Evolutionary conservation across 768 basidiomycete genomes (phyloP).

Genomic region (Pulveroboletus sp.): DNA sequence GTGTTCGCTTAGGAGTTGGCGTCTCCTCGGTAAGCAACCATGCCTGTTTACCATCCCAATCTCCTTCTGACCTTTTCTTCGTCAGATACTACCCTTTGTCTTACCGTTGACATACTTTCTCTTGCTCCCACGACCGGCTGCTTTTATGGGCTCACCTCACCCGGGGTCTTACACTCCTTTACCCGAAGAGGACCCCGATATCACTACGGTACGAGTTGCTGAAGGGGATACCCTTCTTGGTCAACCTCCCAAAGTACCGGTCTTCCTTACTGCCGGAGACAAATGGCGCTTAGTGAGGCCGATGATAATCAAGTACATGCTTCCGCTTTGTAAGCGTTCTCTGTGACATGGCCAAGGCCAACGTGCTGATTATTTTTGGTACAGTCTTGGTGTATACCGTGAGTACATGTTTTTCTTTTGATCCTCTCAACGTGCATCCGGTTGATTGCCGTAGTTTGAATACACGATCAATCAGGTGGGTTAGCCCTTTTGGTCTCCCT

Average conservation of each 20-base stretch:
- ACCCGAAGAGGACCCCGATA: slow-evolving; percentile 30
- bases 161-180: slow-evolving; percentile 35
- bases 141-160: slow-evolving; percentile 42
- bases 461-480: slow-evolving; percentile 85
- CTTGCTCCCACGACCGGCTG: slow-evolving; percentile 61
- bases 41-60: background rate
- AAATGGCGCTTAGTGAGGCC: slow-evolving; percentile 83
- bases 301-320: slow-evolving; percentile 78
- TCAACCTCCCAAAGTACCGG: slow-evolving; percentile 37
- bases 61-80: background rate
- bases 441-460: slow-evolving; percentile 54
- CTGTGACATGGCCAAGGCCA: background rate
- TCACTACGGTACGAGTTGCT: slow-evolving; percentile 18
- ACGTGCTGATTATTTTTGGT: slow-evolving; percentile 10
- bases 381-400: slow-evolving; percentile 61
- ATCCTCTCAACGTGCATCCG: background rate
- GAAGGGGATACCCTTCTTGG: slow-evolving; percentile 27
- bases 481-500: background rate
- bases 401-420: slow-evolving; percentile 20
- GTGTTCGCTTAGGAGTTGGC: slow-evolving; percentile 79
- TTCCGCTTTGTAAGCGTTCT: slow-evolving; percentile 74
- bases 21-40: slow-evolving; percentile 62
- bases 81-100: slow-evolving; percentile 74
- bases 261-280: slow-evolving; percentile 59
- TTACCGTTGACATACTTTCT: slow-evolving; percentile 75